Evolutionary conservation across 768 basidiomycete species (phyloP).

Genomic region (Trametes coccinea): DNA sequence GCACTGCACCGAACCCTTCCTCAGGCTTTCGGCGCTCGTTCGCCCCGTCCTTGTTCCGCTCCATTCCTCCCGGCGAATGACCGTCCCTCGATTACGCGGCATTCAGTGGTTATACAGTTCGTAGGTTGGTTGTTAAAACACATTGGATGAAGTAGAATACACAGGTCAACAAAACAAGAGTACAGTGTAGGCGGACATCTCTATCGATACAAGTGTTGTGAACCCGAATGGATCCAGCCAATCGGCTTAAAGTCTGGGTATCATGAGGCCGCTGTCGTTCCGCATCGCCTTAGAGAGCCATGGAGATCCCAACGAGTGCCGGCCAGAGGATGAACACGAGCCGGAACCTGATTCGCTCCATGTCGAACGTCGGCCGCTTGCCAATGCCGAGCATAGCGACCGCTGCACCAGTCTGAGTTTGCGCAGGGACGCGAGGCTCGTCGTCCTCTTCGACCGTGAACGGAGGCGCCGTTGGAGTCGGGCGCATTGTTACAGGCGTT

Average conservation of each 20-base stretch:
- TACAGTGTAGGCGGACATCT: slow-evolving; percentile 1
- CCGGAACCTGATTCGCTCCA: slow-evolving; percentile 40
- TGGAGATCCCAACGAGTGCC: slow-evolving; percentile 53
- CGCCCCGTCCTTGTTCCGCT: slow-evolving; percentile 1
- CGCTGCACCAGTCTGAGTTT: slow-evolving; percentile 8
- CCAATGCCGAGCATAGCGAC: slow-evolving; percentile 7
- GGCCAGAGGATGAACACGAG: slow-evolving; percentile 58
- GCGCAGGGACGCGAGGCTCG: not conserved
- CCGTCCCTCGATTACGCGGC: not conserved
- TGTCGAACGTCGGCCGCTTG: slow-evolving; percentile 21
- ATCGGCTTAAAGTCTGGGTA: not conserved
- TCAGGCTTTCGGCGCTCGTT: not conserved
- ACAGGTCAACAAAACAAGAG: not conserved
- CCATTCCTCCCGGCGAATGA: slow-evolving; percentile 1
- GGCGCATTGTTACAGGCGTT: slow-evolving; percentile 2
- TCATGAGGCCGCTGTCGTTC: not conserved
- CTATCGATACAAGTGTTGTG: not conserved
- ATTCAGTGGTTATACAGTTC: not conserved
- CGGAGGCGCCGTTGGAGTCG: slow-evolving; percentile 8
- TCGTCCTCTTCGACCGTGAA: not conserved
- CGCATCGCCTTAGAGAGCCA: slow-evolving; percentile 44
- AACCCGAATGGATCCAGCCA: not conserved
- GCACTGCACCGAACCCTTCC: slow-evolving; percentile 9
- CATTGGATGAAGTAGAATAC: not conserved
- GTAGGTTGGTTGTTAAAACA: not conserved